Conservation (phyloP, 2,329 filamentous ascomycete genomes). For the Penicillium glabrum region DNA sequence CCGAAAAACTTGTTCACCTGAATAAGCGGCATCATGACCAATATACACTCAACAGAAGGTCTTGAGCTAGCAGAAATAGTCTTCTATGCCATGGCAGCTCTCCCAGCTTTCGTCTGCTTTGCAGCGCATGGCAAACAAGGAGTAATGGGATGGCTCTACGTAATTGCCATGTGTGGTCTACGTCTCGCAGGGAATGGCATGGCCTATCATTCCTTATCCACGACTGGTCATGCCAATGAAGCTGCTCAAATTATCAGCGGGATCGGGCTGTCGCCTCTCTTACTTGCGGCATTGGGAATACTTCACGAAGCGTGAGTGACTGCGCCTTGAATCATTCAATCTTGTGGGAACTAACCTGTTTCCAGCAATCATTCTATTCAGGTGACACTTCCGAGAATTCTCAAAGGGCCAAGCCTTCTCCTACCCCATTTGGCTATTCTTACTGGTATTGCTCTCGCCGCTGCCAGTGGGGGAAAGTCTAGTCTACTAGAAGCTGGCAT, state of each 20-base stretch:
- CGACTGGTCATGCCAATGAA: slow-evolving; percentile 8
- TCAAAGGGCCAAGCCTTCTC: not conserved
- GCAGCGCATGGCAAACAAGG: slow-evolving; percentile 9
- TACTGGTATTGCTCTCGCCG: slow-evolving; percentile 11
- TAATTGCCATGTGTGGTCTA: slow-evolving; percentile 11
- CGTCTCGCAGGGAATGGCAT: slow-evolving; percentile 12
- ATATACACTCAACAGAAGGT: slow-evolving; percentile 2
- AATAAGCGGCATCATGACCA: slow-evolving; percentile 2
- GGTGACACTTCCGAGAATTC: not conserved
- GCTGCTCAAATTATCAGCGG: slow-evolving; percentile 11
- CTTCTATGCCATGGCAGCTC: slow-evolving; percentile 7
- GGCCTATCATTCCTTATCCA: slow-evolving; percentile 8
- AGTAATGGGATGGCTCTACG: slow-evolving; percentile 8
- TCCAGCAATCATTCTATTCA: slow-evolving; percentile 12
- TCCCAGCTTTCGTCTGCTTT: slow-evolving; percentile 11
- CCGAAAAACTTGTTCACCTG: too few relatives aligned
- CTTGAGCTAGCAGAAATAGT: slow-evolving; percentile 12
- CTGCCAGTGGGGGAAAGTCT: slow-evolving; percentile 5
- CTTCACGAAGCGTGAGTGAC: slow-evolving; percentile 10
- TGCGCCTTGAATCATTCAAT: not conserved
- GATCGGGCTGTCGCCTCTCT: slow-evolving; percentile 13
- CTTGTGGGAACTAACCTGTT: not conserved
- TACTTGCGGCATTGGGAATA: slow-evolving; percentile 12
- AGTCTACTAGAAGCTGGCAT: slow-evolving; percentile 5
- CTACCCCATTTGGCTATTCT: slow-evolving; percentile 10